phyloP scores from a whole-genome alignment of 2,329 filamentous ascomycete genomes.

The Rutstroemia sp. region DNA sequence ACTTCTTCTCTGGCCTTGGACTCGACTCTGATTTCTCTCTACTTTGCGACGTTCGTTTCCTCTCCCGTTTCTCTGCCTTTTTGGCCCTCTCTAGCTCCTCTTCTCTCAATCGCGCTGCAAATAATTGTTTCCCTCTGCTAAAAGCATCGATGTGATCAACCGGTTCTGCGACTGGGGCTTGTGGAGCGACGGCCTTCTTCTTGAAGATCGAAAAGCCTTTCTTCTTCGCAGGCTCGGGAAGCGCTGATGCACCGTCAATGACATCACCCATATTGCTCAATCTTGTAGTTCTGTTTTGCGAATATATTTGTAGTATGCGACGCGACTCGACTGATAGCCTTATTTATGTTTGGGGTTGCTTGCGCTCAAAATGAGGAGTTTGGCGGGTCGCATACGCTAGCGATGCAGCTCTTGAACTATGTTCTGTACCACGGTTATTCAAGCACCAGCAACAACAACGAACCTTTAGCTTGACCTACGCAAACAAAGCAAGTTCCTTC shows the following conservation, averaged over 20 bases:
- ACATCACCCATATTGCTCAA: constrained; percentile 6
- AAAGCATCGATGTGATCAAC: constrained; percentile 37
- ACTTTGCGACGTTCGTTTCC: constrained; percentile 19
- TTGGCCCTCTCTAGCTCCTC: constrained; percentile 32
- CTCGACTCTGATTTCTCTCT: constrained; percentile 18
- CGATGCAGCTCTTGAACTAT: neutral
- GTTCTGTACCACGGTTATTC: neutral
- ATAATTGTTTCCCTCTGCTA: constrained; percentile 39
- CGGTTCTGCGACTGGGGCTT: constrained; percentile 28
- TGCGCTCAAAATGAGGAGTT: neutral
- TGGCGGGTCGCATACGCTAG: neutral
- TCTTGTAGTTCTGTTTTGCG: neutral
- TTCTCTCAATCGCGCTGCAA: constrained; percentile 37
- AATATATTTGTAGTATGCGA: neutral
- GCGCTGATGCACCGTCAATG: neutral
- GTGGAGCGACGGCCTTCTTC: constrained; percentile 40
- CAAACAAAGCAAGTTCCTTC: neutral
- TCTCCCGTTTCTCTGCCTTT: constrained; percentile 19
- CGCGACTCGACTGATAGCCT: neutral
- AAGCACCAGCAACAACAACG: neutral
- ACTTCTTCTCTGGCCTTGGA: constrained; percentile 20
- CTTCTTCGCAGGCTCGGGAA: constrained; percentile 13
- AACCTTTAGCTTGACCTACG: neutral
- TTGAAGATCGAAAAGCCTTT: constrained; percentile 43
- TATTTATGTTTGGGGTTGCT: neutral